phyloP scores from a whole-genome alignment of 2,329 filamentous ascomycete genomes.

The Ophiostoma sp. region DNA sequence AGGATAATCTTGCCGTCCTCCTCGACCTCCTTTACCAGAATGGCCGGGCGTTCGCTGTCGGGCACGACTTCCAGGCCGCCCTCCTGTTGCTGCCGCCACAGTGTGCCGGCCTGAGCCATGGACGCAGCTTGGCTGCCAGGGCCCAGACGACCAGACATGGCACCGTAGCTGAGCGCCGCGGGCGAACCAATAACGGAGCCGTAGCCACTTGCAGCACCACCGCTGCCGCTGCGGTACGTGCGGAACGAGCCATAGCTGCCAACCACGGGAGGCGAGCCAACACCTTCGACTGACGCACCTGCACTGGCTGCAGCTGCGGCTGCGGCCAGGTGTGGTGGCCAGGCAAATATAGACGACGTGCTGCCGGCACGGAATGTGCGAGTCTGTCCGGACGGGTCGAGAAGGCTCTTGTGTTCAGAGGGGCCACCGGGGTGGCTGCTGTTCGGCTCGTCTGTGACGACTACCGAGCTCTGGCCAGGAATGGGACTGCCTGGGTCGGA shows the following conservation, averaged over 20 bases:
- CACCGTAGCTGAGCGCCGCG: conserved; percentile 24
- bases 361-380: conserved; percentile 38
- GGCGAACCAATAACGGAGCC: conserved; percentile 51
- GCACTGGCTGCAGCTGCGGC: conserved; percentile 21
- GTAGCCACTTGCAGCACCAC: conserved; percentile 43
- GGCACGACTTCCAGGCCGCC: conserved; percentile 40
- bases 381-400: conserved; percentile 40
- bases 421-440: conserved; percentile 3
- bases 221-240: conserved; percentile 42
- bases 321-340: conserved; percentile 63
- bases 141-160: conserved; percentile 36
- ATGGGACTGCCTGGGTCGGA: conserved; percentile 23
- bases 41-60: conserved; percentile 66
- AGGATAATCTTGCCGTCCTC: conserved; percentile 84
- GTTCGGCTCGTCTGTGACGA: conserved; percentile 2
- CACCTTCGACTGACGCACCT: neutral
- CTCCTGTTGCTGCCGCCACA: conserved; percentile 57
- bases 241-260: conserved; percentile 56
- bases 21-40: conserved; percentile 86
- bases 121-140: conserved; percentile 38
- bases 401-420: conserved; percentile 48
- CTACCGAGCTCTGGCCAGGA: conserved; percentile 38
- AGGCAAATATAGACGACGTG: conserved; percentile 55
- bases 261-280: conserved; percentile 19
- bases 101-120: conserved; percentile 52